Evolutionary conservation across 2,329 filamentous ascomycete species (phyloP).

Genomic region (Penicillium crustosum): DNA sequence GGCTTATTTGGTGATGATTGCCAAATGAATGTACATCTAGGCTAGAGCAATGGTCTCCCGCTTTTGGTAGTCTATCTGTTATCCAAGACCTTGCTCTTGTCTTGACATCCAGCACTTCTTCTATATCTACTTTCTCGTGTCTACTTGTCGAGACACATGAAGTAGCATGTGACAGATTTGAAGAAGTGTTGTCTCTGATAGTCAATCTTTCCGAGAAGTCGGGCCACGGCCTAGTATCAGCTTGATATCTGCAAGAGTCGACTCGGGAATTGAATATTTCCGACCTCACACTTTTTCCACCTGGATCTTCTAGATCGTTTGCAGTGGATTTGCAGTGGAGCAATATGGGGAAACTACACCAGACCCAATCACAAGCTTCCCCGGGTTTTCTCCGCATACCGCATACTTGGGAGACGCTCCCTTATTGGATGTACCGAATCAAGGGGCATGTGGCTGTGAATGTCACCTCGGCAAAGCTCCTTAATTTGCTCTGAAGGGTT

Average conservation of each 20-base stretch:
- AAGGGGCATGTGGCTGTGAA: background rate
- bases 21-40: too few relatives aligned
- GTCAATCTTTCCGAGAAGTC: too few relatives aligned
- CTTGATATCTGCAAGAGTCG: too few relatives aligned
- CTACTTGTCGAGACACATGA: too few relatives aligned
- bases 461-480: slow-evolving; percentile 9
- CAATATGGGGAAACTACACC: background rate
- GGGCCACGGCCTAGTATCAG: too few relatives aligned
- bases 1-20: background rate
- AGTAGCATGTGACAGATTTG: too few relatives aligned
- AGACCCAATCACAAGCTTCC: slow-evolving; percentile 1
- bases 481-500: background rate
- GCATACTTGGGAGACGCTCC: background rate
- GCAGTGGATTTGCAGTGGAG: slow-evolving; percentile 1
- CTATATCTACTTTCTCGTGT: background rate
- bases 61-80: background rate
- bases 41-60: background rate
- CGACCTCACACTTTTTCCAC: background rate
- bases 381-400: slow-evolving; percentile 12
- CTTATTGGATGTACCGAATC: background rate
- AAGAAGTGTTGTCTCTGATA: too few relatives aligned
- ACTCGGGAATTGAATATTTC: background rate
- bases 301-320: background rate
- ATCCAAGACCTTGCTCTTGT: background rate
- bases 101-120: background rate